Percentiles rank a stretch among this genome's conserved stretches.
Conservation (phyloP, 73 alveolate genomes). For the Stentor coeruleus region DNA sequence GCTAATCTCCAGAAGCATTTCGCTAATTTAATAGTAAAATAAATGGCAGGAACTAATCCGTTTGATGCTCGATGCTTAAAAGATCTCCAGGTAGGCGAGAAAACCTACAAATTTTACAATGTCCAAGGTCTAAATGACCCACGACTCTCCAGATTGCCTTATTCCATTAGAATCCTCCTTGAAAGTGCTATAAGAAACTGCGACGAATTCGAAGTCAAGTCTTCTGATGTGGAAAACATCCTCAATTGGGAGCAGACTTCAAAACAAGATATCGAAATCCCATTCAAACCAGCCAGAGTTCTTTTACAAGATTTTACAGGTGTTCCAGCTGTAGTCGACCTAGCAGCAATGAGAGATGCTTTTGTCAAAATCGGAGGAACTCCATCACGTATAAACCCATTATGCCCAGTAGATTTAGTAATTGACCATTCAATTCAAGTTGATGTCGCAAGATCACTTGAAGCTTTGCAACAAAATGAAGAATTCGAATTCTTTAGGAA, state of each 20-base stretch:
- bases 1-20: too few relatives aligned
- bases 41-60: too few relatives aligned
- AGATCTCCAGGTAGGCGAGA: background rate
- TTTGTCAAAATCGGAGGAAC: conserved; percentile 79
- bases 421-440: too few relatives aligned
- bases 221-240: conserved; percentile 73
- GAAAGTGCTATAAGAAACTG: conserved; percentile 86
- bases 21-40: too few relatives aligned
- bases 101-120: conserved; percentile 43
- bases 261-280: conserved; percentile 61
- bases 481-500: conserved; percentile 72
- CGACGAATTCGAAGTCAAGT: conserved; percentile 67
- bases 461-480: conserved; percentile 68
- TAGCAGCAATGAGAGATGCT: conserved; percentile 94
- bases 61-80: too few relatives aligned
- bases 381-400: conserved; percentile 75
- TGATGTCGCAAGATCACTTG: too few relatives aligned
- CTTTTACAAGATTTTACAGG: conserved; percentile 88
- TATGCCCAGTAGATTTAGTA: conserved; percentile 86
- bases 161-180: conserved; percentile 67
- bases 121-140: conserved; percentile 60
- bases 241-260: conserved; percentile 68
- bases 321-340: conserved; percentile 91
- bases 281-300: conserved; percentile 91
- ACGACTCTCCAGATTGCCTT: conserved; percentile 59